A percentile compares a stretch with the other conserved stretches of the same genome.
Conservation (phyloP, 257 asterid genomes). For the Jasminum sambac region DNA sequence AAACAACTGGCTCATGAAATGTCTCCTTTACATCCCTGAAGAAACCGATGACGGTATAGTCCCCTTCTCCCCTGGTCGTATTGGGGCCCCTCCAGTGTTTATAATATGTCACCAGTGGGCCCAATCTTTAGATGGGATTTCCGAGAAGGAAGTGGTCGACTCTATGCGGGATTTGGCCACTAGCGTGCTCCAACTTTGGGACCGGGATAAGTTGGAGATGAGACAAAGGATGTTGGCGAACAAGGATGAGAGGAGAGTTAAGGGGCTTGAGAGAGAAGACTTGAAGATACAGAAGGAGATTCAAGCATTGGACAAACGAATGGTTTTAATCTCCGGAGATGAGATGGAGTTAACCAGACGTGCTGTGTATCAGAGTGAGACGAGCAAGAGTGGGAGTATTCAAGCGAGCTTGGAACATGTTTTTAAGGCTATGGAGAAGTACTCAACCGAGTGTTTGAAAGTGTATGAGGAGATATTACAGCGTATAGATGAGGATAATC, state of each 20-base stretch:
- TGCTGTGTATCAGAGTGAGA: constrained; percentile 79
- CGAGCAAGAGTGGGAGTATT: constrained; percentile 64
- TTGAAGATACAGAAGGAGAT: constrained; percentile 85
- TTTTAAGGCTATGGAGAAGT: constrained; percentile 90
- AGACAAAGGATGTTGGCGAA: constrained; percentile 61
- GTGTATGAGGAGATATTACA: constrained; percentile 77
- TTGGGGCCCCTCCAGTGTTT: constrained; percentile 91
- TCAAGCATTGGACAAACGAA: constrained; percentile 71
- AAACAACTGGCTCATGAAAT: constrained; percentile 89
- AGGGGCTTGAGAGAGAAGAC: constrained; percentile 82
- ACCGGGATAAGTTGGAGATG: constrained; percentile 71
- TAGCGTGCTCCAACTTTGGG: constrained; percentile 74
- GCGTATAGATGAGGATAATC: constrained; percentile 76
- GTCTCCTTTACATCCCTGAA: constrained; percentile 85
- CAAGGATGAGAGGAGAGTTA: constrained; percentile 77
- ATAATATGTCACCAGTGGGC: constrained; percentile 84
- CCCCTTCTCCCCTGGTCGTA: constrained; percentile 92
- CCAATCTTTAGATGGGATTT: constrained; percentile 68
- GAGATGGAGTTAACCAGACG: constrained; percentile 55
- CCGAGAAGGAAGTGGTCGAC: constrained; percentile 82
- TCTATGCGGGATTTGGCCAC: constrained; percentile 73
- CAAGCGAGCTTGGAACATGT: constrained; percentile 73
- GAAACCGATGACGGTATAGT: constrained; percentile 85
- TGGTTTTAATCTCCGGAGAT: constrained; percentile 51
- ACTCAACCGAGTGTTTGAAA: constrained; percentile 55